These are phyloP conservation scores for Kwoniella botswanensis DNA, from an alignment of 768 basidiomycete species.

Conservation along the genomic window DNA sequence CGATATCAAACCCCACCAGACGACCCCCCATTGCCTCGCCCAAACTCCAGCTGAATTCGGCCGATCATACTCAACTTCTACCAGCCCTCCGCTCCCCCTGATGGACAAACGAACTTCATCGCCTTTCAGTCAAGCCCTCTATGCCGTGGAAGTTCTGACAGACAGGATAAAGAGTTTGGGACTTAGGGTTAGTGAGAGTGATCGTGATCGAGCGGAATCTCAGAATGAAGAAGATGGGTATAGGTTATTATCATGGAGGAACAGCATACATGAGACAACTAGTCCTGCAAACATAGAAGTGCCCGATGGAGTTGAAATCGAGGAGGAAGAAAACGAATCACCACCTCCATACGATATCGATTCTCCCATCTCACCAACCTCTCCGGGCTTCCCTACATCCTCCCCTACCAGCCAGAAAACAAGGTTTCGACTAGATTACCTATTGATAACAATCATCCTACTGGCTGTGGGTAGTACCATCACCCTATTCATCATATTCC, in stretches of 20 bases:
- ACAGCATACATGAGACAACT: slow-evolving; percentile 1
- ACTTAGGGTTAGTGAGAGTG: neutral
- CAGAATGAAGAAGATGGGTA: slow-evolving; percentile 9
- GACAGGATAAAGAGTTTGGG: slow-evolving; percentile 6
- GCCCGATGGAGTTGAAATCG: neutral
- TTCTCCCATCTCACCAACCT: neutral
- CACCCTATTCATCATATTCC: slow-evolving; percentile 19
- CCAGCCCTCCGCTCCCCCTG: neutral
- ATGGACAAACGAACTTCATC: slow-evolving; percentile 13
- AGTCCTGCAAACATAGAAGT: neutral
- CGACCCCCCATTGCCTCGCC: neutral
- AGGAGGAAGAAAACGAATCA: neutral
- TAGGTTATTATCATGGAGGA: slow-evolving; percentile 7
- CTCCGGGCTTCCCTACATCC: neutral
- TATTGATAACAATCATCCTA: neutral
- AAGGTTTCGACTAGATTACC: neutral
- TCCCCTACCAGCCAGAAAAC: neutral
- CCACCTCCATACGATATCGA: slow-evolving; percentile 11
- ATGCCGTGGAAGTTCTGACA: slow-evolving; percentile 11
- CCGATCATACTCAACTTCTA: too few relatives aligned
- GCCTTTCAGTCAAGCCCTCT: slow-evolving; percentile 11
- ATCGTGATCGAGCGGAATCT: neutral
- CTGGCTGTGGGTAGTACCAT: slow-evolving; percentile 2
- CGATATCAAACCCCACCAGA: neutral
- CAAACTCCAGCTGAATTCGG: neutral